These are phyloP conservation scores for Trichocomaceae sp. DNA, from an alignment of 2,329 filamentous ascomycete genomes.

Conservation along the genomic window DNA sequence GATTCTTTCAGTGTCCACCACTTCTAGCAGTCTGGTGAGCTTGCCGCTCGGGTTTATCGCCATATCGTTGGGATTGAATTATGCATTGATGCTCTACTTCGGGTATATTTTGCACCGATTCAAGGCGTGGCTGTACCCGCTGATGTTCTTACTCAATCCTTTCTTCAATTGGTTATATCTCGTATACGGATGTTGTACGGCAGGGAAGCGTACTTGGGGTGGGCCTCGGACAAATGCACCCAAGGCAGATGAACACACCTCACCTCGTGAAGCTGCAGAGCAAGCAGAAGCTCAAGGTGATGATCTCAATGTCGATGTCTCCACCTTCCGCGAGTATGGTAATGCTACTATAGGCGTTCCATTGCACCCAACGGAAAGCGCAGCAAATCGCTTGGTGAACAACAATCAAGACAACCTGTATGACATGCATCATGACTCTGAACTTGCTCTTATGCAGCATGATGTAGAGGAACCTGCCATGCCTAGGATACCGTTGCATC, in stretches of 20 bases:
- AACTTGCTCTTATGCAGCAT: slow-evolving; percentile 49
- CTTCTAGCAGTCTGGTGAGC: slow-evolving; percentile 67
- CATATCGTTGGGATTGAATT: slow-evolving; percentile 87
- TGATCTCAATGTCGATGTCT: slow-evolving; percentile 81
- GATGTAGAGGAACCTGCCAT: slow-evolving; percentile 41
- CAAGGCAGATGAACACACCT: slow-evolving; percentile 66
- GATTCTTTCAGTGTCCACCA: slow-evolving; percentile 77
- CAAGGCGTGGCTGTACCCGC: slow-evolving; percentile 89
- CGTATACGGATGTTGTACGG: slow-evolving; percentile 93
- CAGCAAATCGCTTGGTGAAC: slow-evolving; percentile 52
- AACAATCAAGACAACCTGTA: slow-evolving; percentile 64
- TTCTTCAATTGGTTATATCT: slow-evolving; percentile 99
- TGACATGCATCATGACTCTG: slow-evolving; percentile 61
- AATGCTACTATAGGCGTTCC: slow-evolving; percentile 44
- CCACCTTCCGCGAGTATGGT: slow-evolving; percentile 60
- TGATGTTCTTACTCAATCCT: slow-evolving; percentile 93
- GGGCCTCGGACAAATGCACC: slow-evolving; percentile 86
- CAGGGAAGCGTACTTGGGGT: slow-evolving; percentile 91
- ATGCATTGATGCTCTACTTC: slow-evolving; percentile 94
- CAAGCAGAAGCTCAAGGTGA: slow-evolving; percentile 71
- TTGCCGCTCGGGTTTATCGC: slow-evolving; percentile 90
- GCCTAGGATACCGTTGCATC: slow-evolving; percentile 46
- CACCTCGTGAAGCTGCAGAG: slow-evolving; percentile 76
- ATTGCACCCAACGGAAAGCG: slow-evolving; percentile 64
- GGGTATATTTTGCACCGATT: slow-evolving; percentile 77